These are phyloP conservation scores for Capsicum baccatum DNA, from an alignment of 257 asterid genomes.

Conservation along the genomic window DNA sequence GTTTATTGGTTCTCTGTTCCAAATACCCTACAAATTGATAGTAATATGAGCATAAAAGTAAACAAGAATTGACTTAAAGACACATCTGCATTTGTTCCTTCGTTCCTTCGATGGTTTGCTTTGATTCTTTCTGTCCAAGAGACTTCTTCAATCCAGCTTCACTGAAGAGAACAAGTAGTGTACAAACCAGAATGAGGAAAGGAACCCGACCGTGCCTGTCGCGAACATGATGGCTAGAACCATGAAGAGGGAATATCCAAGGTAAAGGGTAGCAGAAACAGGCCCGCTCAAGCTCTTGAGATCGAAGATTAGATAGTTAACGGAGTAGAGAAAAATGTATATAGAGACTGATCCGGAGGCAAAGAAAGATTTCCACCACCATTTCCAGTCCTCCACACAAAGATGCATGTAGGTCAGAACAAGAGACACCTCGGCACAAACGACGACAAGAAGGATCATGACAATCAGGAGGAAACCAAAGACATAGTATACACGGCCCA, in stretches of 20 bases:
- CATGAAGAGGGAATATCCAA: slow-evolving; percentile 87
- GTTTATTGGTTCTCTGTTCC: slow-evolving; percentile 37
- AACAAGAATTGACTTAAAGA: slow-evolving; percentile 32
- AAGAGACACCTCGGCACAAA: slow-evolving; percentile 90
- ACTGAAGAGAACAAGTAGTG: slow-evolving; percentile 89
- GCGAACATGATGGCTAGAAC: slow-evolving; percentile 85
- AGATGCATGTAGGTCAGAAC: slow-evolving; percentile 93
- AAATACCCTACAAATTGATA: slow-evolving; percentile 32
- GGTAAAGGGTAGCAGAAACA: slow-evolving; percentile 81
- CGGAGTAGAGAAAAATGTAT: slow-evolving; percentile 74
- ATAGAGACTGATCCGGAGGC: slow-evolving; percentile 87
- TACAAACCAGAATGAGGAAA: slow-evolving; percentile 88
- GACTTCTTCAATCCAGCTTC: slow-evolving; percentile 65
- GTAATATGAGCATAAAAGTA: slow-evolving; percentile 29
- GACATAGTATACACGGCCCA: slow-evolving; percentile 89
- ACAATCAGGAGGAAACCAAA: slow-evolving; percentile 81
- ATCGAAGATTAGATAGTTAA: slow-evolving; percentile 72
- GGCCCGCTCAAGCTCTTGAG: slow-evolving; percentile 88
- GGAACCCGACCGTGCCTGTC: slow-evolving; percentile 86
- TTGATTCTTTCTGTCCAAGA: not conserved
- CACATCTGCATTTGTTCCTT: slow-evolving; percentile 33
- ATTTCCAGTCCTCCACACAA: slow-evolving; percentile 88
- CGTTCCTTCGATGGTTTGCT: slow-evolving; percentile 33
- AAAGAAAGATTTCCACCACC: slow-evolving; percentile 98
- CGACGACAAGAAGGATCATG: slow-evolving; percentile 66